Evolutionary conservation across 768 basidiomycete genomes (phyloP).

Genomic region (Astraeus odoratus): DNA sequence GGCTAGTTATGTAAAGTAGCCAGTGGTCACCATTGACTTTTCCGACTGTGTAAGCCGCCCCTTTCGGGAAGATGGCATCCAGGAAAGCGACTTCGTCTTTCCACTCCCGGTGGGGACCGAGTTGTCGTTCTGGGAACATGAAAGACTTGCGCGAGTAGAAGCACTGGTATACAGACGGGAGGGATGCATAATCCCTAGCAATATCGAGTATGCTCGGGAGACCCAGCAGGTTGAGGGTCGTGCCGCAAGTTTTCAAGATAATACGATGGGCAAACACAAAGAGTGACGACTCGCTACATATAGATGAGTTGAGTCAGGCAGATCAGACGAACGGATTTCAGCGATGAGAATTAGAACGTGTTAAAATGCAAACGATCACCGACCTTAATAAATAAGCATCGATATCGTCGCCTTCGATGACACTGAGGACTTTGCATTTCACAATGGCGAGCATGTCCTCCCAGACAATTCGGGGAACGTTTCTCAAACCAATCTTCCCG

Average conservation of each 20-base stretch:
- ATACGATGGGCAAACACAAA: constrained; percentile 93
- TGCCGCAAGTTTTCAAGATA: constrained; percentile 98
- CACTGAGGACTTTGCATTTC: constrained; percentile 91
- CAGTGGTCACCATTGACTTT: constrained; percentile 99
- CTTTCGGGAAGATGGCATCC: constrained; percentile 81
- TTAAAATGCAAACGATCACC: constrained; percentile 17
- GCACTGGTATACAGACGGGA: constrained; percentile 74
- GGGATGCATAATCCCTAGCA: constrained; percentile 60
- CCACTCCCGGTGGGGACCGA: constrained; percentile 92
- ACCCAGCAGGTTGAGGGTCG: constrained; percentile 94
- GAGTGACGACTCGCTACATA: constrained; percentile 88
- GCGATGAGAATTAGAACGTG: background rate
- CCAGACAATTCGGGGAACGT: constrained; percentile 73
- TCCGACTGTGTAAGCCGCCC: constrained; percentile 93
- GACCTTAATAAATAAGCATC: constrained; percentile 97
- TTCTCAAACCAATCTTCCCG: constrained; percentile 65
- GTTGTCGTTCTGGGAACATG: constrained; percentile 97
- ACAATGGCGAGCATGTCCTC: constrained; percentile 97
- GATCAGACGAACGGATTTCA: background rate
- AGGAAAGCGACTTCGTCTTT: constrained; percentile 86
- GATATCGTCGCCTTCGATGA: constrained; percentile 79
- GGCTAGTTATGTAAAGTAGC: constrained; percentile 87
- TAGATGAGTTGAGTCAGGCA: constrained; percentile 5
- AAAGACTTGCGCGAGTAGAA: constrained; percentile 99
- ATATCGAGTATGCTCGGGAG: constrained; percentile 93